Conservation (phyloP, 768 basidiomycete genomes). For the Tylopilus rubrobrunneus region DNA sequence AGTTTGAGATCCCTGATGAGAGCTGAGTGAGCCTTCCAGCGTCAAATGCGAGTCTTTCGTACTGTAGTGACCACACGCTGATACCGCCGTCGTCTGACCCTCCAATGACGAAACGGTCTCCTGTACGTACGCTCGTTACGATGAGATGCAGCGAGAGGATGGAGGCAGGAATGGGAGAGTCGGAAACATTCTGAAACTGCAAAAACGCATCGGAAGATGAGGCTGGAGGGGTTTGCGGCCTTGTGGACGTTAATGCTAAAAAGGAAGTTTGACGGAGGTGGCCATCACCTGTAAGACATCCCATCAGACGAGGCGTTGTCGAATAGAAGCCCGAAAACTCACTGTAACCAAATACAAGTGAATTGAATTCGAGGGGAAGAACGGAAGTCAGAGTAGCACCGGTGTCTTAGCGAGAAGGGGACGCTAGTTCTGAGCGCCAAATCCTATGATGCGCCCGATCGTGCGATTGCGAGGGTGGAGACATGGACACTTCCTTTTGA, state of each 20-base stretch:
- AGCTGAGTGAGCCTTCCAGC: neutral
- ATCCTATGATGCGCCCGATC: constrained; percentile 10
- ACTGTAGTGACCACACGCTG: constrained; percentile 70
- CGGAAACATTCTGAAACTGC: constrained; percentile 38
- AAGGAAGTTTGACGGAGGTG: constrained; percentile 45
- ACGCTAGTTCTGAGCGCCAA: constrained; percentile 18
- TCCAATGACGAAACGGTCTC: constrained; percentile 65
- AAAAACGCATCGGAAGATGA: neutral
- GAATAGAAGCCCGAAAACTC: constrained; percentile 15
- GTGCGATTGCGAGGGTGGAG: constrained; percentile 6
- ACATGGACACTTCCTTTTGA: constrained; percentile 19
- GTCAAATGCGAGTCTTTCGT: constrained; percentile 17
- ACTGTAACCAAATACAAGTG: constrained; percentile 66
- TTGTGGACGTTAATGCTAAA: constrained; percentile 28
- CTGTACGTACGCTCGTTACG: constrained; percentile 55
- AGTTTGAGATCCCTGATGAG: constrained; percentile 55
- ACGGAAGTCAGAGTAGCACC: constrained; percentile 33
- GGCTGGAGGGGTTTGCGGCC: neutral
- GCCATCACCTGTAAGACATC: constrained; percentile 45
- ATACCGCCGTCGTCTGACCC: constrained; percentile 79
- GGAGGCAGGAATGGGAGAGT: constrained; percentile 44
- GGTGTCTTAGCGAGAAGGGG: neutral
- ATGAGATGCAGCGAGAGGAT: constrained; percentile 47
- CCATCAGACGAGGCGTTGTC: neutral
- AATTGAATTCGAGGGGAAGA: constrained; percentile 55